These are phyloP conservation scores for Trametes pubescens DNA, from an alignment of 1,284 basidiomycete species.

Conservation along the genomic window DNA sequence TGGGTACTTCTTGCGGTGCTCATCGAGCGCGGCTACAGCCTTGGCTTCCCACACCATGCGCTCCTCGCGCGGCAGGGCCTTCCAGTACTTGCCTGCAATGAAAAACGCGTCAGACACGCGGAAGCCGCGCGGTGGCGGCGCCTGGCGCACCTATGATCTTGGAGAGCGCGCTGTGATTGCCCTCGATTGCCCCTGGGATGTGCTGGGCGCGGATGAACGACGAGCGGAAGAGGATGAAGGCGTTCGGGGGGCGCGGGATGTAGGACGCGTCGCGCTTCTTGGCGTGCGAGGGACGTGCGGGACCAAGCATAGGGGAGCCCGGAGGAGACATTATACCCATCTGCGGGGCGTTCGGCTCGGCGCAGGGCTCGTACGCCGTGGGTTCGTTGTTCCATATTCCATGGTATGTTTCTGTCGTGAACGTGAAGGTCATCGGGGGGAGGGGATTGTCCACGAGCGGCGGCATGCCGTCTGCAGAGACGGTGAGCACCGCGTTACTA, in stretches of 20 bases:
- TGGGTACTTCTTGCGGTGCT: constrained; percentile 79
- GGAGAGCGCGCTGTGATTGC: constrained; percentile 78
- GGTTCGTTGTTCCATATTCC: constrained; percentile 50
- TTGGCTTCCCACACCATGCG: constrained; percentile 78
- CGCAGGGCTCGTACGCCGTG: constrained; percentile 46
- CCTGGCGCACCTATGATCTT: constrained; percentile 48
- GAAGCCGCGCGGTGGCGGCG: constrained; percentile 21
- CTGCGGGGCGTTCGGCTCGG: constrained; percentile 37
- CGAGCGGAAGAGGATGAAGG: constrained; percentile 94
- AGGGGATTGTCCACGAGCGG: constrained; percentile 59
- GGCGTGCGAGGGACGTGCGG: constrained; percentile 48
- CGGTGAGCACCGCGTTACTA: constrained; percentile 30
- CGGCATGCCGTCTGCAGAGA: constrained; percentile 44
- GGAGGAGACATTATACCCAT: constrained; percentile 36
- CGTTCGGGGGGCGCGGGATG: constrained; percentile 92
- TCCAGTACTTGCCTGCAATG: constrained; percentile 64
- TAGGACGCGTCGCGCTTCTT: constrained; percentile 65
- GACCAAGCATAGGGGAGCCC: constrained; percentile 32
- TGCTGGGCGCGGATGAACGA: constrained; percentile 84
- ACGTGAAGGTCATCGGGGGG: constrained; percentile 57
- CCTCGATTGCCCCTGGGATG: constrained; percentile 80
- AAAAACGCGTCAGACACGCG: constrained; percentile 29
- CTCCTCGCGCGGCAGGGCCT: constrained; percentile 64
- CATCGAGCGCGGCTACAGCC: constrained; percentile 76
- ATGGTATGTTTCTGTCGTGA: constrained; percentile 55